Base-by-base conservation (phyloP, 2,329 filamentous ascomycete species). In the Torrubiella hemipterigena region DNA sequence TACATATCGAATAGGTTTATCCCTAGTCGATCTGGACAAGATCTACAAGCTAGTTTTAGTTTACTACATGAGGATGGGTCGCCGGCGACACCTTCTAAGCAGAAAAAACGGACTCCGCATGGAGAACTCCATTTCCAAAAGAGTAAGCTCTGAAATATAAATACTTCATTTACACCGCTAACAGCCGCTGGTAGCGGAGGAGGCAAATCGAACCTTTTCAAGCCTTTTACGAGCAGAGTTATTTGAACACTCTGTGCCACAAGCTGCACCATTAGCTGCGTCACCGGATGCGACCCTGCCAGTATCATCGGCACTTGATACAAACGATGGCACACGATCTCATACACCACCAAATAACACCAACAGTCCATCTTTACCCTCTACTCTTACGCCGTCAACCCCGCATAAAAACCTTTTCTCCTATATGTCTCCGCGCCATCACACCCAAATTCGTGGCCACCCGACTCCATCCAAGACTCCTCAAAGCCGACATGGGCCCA, bases 371-470 rank as follows among this genome's bases (percentile, higher is more conserved):
- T 65, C 72, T 16, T 57, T 86, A n/a, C 77, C 82, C 9, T 72
- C 80, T 2, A 78, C 75, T 34, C 67, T 91, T 36, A 94, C 89
- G 1, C 91, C 91, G 1, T 93, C 89, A 2, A 98, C 91, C 4
- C 91, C 91, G 8, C 86, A 94, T 56, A 96, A 95, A 60, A 98
- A 98, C 43, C 73, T 98, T 23, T 96, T 98, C 52, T 84, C 81
- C 17, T 95, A 93, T 53, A 77, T 84, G 56, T 87, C 83, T 3
- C 81, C 83, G 3, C 65, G 68, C 16, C 74, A 84, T 46, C 72
- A 80, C 48, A 72, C 65, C 35, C 71, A 73, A 40, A 70, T 79
- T 30, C 79, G 76, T 14, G 81, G 81, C n/a, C 84, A 93, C 44
- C 82, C 79, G 2, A 94, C 87, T 4, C 87, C 86, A 3, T 84